phyloP scores from a whole-genome alignment of 2,329 filamentous ascomycete species.

The Cordyceps militaris region DNA sequence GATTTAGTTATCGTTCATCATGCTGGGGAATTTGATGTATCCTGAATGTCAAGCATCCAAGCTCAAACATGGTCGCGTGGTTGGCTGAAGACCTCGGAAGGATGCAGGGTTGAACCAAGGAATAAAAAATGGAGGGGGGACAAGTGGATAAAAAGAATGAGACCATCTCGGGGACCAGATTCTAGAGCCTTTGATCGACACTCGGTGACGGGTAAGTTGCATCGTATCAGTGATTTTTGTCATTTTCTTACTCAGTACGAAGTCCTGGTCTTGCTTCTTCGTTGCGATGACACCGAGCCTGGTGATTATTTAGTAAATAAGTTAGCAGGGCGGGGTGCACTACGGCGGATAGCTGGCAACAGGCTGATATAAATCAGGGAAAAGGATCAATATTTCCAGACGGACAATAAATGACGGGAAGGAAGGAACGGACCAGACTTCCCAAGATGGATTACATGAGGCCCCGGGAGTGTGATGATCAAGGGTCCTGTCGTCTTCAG shows the following conservation, averaged over 20 bases:
- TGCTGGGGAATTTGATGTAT: background rate
- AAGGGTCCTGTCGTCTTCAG: background rate
- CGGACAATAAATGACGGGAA: background rate
- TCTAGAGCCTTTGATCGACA: slow-evolving; percentile 10
- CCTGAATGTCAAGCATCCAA: background rate
- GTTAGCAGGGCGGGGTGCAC: too few relatives aligned
- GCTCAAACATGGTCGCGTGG: background rate
- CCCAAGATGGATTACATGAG: background rate
- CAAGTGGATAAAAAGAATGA: background rate
- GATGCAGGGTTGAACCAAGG: background rate
- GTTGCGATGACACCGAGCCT: too few relatives aligned
- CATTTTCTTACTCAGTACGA: background rate
- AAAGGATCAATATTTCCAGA: background rate
- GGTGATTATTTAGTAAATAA: too few relatives aligned
- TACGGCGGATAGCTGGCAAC: background rate
- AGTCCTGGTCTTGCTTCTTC: background rate
- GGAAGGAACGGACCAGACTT: background rate
- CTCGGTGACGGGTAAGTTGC: background rate
- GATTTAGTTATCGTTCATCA: too few relatives aligned
- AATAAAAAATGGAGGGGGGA: background rate
- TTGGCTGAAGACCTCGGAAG: background rate
- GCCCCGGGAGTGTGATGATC: background rate
- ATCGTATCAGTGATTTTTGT: background rate
- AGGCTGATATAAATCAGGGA: background rate
- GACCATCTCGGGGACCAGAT: background rate